Conservation (phyloP, 768 basidiomycete genomes). For the Ramaria sp. region DNA sequence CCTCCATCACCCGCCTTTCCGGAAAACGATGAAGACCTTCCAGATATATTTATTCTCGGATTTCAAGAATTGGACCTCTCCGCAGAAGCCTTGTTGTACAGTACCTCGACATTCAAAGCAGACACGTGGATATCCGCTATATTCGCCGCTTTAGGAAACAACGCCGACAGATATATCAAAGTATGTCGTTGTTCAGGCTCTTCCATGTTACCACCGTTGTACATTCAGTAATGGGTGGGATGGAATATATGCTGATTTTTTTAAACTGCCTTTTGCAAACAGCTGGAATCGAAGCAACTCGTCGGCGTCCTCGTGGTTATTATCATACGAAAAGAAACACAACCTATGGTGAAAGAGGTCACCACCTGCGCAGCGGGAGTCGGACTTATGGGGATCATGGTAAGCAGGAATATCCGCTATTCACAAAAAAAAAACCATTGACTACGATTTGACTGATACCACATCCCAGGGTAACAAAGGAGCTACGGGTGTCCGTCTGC, state of each 20-base stretch:
- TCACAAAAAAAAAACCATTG: too few species aligned
- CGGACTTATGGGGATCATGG: conserved; percentile 74
- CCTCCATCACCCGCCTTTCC: neutral
- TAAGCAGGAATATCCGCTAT: conserved; percentile 20
- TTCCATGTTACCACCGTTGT: neutral
- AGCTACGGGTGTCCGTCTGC: conserved; percentile 52
- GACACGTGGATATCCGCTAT: conserved; percentile 58
- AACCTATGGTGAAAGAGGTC: conserved; percentile 41
- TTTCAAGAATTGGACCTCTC: conserved; percentile 79
- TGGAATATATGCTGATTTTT: neutral
- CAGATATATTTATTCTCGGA: conserved; percentile 63
- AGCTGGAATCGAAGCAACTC: conserved; percentile 70
- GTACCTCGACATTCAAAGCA: conserved; percentile 48
- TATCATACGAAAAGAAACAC: conserved; percentile 45
- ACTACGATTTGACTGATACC: too few species aligned
- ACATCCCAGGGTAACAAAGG: conserved; percentile 71
- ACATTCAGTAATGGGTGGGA: neutral
- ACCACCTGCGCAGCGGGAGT: conserved; percentile 45
- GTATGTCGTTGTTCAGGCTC: conserved; percentile 31
- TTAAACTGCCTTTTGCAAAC: neutral
- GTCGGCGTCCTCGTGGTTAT: conserved; percentile 75
- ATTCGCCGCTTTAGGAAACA: conserved; percentile 63
- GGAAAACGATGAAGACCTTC: conserved; percentile 20
- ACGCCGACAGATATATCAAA: conserved; percentile 53
- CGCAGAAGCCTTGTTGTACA: conserved; percentile 66